Base-by-base conservation (phyloP, 345 rosid species). In the Erodium maritimum region DNA sequence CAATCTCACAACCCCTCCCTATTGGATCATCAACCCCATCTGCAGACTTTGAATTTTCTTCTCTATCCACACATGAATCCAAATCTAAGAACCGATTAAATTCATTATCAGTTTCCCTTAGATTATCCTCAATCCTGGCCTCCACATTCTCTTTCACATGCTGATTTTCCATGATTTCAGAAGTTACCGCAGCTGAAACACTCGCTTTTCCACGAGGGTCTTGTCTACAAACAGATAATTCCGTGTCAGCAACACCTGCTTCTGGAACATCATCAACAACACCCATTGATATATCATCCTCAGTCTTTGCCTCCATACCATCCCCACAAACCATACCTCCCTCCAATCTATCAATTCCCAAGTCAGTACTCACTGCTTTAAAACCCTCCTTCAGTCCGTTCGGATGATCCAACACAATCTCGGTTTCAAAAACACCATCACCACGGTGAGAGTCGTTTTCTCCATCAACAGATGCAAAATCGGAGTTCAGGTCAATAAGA, bases 21-120 rank as follows among this genome's bases (percentile, higher is more conserved):
- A 3, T 11, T 29, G n/a, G n/a, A n/a, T n/a, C n/a, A n/a, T n/a
- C n/a, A n/a, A n/a, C n/a, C n/a, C n/a, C n/a, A n/a, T n/a, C n/a
- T n/a, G n/a, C n/a, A 46, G 51, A 46, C 51, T 46, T 54, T 13
- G 3, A 52, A 61, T 58, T 34, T 60, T 23, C 63, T 54, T 60
- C 58, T n/a, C 17, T 33, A 16, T 57, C 46, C 57, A 51, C 23
- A 34, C 5, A 59, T 7, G 65, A 45, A 51, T 58, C 21, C 64
- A 54, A 67, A 58, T 73, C 75, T 18, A 50, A 68, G n/a, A n/a
- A 60, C 53, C 63, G 74, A 61, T 58, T 54, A 21, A 65, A 54
- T n/a, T 14, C 56, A 29, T 45, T 20, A 19, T n/a, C n/a, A n/a
- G n/a, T n/a, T n/a, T n/a, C n/a, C n/a, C n/a, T n/a, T n/a, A n/a